Evolutionary conservation across 805 yeast genomes (phyloP), one percentile per base, ranked within the genome.

Genomic region (Kregervanrija fluxuum): DNA sequence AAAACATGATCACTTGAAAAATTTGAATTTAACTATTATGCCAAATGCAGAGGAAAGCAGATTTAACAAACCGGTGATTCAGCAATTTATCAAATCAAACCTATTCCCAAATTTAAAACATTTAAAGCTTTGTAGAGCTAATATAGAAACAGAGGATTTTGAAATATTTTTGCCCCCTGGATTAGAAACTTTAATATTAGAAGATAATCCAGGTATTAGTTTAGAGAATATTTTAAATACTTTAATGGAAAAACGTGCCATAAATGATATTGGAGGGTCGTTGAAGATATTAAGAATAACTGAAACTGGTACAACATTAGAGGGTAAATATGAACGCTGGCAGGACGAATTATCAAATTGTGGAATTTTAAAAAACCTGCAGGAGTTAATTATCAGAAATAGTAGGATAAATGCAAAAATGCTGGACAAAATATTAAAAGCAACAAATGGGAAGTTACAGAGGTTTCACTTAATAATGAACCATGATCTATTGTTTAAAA

Each of bases 311-410:
- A 42, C 45, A 11, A 16, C 35, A 39, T 12, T 43, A 22, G 41
- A 38, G 4, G 34, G 28, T n/a, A 34, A 35, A 9, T 33, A 38
- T 30, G 30, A 37, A 5, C 35, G 39, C 16, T 43, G 46, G 46
- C 33, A 15, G 12, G 33, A 39, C 22, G 30, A 15, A 9, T 35
- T 39, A n/a, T 8, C 30, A 9, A 14, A 30, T 15, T 30, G 40
- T 2, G 38, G 30, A 28, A 6, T 43, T 13, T 39, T 39, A 8
- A 8, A n/a, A 8, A 43, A 43, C 17, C 30, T 43, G 3, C 22
- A 32, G 11, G 34, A 17, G 3, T 40, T 44, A 22, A 40, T 40
- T 37, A 22, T 44, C 30, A 12, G 43, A 32, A 40, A 44, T 37
- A 44, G 47, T 37, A 32, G 43, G 10, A 22, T 44, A 5, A 32